Evolutionary conservation across 306 rosid species (phyloP).

Genomic region (Malus orientalis): DNA sequence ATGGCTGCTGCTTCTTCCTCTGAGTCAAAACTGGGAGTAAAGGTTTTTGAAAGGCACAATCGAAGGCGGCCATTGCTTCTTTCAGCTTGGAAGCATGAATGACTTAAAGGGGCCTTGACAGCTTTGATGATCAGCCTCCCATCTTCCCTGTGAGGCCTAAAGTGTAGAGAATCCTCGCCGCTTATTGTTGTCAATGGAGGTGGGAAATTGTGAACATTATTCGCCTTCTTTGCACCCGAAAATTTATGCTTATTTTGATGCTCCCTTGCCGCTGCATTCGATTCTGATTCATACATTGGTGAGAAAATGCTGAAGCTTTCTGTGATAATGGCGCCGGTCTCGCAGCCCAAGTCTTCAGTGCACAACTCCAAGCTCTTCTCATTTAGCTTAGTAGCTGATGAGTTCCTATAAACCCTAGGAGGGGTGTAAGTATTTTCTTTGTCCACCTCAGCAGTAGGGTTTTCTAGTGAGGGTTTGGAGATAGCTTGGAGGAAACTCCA

Average conservation of each 20-base stretch:
- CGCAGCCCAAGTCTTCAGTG: slow-evolving; percentile 81
- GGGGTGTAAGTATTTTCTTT: slow-evolving; percentile 39
- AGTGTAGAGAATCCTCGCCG: slow-evolving; percentile 44
- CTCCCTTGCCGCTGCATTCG: slow-evolving; percentile 25
- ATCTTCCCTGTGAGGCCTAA: slow-evolving; percentile 66
- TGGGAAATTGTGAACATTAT: slow-evolving; percentile 39
- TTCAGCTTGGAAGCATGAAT: slow-evolving; percentile 50
- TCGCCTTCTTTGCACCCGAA: slow-evolving; percentile 37
- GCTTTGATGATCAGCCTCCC: slow-evolving; percentile 69
- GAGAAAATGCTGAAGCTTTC: slow-evolving; percentile 35
- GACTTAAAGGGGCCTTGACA: slow-evolving; percentile 40
- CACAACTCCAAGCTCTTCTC: slow-evolving; percentile 64
- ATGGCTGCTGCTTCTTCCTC: background rate
- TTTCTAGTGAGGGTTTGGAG: slow-evolving; percentile 11
- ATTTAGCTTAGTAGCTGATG: slow-evolving; percentile 30
- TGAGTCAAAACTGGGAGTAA: slow-evolving; percentile 26
- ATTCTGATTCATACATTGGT: slow-evolving; percentile 5
- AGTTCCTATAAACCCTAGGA: slow-evolving; percentile 42
- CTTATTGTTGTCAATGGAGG: slow-evolving; percentile 97
- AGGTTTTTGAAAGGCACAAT: slow-evolving; percentile 35
- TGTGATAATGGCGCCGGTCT: slow-evolving; percentile 63
- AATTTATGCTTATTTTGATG: slow-evolving; percentile 16
- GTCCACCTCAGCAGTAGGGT: slow-evolving; percentile 6
- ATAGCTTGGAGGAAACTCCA: slow-evolving; percentile 62
- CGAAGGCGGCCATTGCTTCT: slow-evolving; percentile 83